Evolutionary conservation across 2,329 filamentous ascomycete genomes (phyloP).

Genomic region (Pyrenochaeta sp.): DNA sequence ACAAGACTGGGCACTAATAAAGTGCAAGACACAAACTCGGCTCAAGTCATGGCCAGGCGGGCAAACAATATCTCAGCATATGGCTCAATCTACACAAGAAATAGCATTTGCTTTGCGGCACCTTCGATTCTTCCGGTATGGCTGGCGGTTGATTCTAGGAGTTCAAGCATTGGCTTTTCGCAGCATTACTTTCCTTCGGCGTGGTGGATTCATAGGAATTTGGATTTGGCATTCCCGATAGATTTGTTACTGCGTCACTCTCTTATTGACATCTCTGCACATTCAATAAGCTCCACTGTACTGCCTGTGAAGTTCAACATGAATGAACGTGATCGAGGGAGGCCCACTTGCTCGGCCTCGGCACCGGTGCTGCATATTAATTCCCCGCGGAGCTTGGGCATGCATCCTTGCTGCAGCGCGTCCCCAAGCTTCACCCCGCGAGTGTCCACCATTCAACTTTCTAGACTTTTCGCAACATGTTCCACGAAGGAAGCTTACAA

Average conservation of each 20-base stretch:
- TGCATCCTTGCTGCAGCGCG: constrained; percentile 23
- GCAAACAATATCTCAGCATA: constrained; percentile 19
- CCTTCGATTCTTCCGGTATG: constrained; percentile 25
- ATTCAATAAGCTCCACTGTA: background rate
- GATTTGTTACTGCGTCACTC: constrained; percentile 34
- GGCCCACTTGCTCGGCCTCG: constrained; percentile 11
- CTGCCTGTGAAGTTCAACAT: background rate
- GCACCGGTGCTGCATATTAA: constrained; percentile 12
- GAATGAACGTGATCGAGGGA: background rate
- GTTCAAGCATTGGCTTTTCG: constrained; percentile 27
- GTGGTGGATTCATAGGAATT: constrained; percentile 31
- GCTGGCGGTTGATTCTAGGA: constrained; percentile 24
- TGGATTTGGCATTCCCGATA: constrained; percentile 40
- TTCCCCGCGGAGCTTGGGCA: constrained; percentile 21
- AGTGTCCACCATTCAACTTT: constrained; percentile 18
- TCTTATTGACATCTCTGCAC: background rate
- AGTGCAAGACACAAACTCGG: constrained; percentile 1
- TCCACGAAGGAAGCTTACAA: constrained; percentile 81
- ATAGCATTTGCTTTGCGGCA: constrained; percentile 29
- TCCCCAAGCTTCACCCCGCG: constrained; percentile 27
- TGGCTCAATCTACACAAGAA: constrained; percentile 23
- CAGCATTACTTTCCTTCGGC: constrained; percentile 42
- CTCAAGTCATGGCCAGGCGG: constrained; percentile 2
- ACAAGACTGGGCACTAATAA: constrained; percentile 10
- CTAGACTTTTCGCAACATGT: constrained; percentile 64